These are phyloP conservation scores for Chloropicon primus DNA, from an alignment of 139 green algal species.

Conservation along the genomic window DNA sequence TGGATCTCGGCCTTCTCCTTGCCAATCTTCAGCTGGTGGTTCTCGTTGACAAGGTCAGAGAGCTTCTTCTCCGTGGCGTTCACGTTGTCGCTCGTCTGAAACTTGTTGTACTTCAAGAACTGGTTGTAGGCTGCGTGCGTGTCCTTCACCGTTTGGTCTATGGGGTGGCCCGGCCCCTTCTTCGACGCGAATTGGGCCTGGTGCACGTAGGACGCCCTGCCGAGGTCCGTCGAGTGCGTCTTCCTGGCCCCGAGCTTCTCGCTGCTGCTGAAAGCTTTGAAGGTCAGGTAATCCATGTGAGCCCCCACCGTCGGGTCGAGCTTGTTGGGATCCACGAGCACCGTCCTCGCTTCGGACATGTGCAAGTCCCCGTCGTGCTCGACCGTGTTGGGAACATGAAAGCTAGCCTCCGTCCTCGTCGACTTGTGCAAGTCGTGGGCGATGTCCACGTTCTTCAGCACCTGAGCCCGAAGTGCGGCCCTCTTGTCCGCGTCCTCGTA, in stretches of 20 bases:
- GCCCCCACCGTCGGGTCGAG: neutral
- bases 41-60: neutral
- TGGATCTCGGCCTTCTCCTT: neutral
- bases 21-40: neutral
- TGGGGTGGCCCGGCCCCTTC: neutral
- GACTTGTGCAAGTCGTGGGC: neutral
- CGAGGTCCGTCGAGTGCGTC: neutral
- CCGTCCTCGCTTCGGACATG: neutral
- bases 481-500: neutral
- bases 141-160: neutral
- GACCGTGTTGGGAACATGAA: neutral
- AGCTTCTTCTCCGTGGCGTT: neutral
- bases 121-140: neutral
- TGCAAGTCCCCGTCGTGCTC: neutral
- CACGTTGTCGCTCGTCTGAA: neutral
- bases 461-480: neutral
- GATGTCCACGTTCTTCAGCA: neutral
- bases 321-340: neutral
- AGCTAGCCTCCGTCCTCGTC: neutral
- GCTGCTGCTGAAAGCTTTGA: neutral
- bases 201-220: neutral
- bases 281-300: neutral
- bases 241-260: neutral
- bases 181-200: neutral
- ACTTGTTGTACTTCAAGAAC: neutral